Percentiles rank a stretch among this genome's conserved stretches.
Evolutionary conservation across 2,329 filamentous ascomycete species (phyloP).

Genomic region (Colletotrichum gloeosporioides): DNA sequence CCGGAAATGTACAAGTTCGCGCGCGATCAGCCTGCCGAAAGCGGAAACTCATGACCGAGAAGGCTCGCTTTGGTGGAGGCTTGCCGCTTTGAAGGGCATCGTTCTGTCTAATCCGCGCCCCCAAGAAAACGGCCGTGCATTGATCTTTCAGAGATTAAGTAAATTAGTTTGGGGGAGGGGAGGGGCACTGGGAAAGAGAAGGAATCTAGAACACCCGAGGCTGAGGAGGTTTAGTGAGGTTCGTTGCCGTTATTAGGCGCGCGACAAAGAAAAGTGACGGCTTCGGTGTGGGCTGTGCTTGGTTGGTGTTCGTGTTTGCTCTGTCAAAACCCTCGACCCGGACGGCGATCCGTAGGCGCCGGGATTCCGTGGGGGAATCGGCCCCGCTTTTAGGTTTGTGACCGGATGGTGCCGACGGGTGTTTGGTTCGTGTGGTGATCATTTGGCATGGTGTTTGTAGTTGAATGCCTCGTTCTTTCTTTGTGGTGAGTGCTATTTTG

Average conservation of each 20-base stretch:
- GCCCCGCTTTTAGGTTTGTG: background rate
- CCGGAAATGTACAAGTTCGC: background rate
- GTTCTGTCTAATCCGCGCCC: background rate
- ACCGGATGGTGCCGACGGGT: background rate
- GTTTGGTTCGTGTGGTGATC: background rate
- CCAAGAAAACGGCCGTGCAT: background rate
- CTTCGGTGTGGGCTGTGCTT: background rate
- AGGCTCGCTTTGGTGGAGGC: background rate
- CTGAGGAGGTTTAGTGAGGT: background rate
- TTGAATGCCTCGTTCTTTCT: background rate
- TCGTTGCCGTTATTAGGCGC: background rate
- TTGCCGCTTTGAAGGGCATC: background rate
- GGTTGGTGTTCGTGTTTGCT: background rate
- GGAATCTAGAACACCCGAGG: background rate
- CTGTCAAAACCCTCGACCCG: background rate
- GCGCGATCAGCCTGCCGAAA: background rate
- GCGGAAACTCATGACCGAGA: conserved; percentile 1
- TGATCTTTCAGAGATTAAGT: background rate
- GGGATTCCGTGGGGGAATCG: background rate
- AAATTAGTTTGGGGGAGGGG: background rate
- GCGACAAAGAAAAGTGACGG: background rate
- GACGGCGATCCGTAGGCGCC: background rate
- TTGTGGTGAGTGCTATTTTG: background rate
- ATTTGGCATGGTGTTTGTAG: background rate
- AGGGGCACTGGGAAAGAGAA: background rate